Evolutionary conservation across 371 early-diverging fungal genomes (phyloP).

Genomic region (Actinomucor elegans): DNA sequence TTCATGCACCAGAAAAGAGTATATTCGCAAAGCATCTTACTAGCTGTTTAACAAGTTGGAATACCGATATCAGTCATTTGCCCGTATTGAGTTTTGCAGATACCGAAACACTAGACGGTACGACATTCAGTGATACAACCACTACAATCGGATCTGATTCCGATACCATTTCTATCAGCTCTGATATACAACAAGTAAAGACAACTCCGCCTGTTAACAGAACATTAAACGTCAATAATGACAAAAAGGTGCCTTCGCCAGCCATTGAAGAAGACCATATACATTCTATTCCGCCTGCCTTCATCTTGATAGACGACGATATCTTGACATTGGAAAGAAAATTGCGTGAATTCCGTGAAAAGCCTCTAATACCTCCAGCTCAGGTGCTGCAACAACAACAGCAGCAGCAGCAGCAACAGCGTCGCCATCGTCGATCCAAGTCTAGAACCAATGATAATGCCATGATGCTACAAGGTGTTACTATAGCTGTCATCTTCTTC

Average conservation of each 20-base stretch:
- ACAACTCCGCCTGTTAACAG: slow-evolving; percentile 1
- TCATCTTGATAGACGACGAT: slow-evolving; percentile 59
- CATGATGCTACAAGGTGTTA: not conserved
- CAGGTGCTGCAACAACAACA: slow-evolving; percentile 9
- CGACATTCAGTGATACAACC: not conserved
- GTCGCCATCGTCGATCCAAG: slow-evolving; percentile 34
- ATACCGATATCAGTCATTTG: slow-evolving; percentile 46
- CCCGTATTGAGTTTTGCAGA: slow-evolving; percentile 17
- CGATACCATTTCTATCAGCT: not conserved
- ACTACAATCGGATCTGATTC: slow-evolving; percentile 14
- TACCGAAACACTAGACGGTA: not conserved
- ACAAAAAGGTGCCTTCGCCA: slow-evolving; percentile 26
- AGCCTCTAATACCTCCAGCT: slow-evolving; percentile 23
- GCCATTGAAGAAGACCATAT: slow-evolving; percentile 35
- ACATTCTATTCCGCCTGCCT: slow-evolving; percentile 40
- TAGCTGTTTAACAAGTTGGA: slow-evolving; percentile 51
- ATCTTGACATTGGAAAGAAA: slow-evolving; percentile 44
- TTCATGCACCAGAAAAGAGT: slow-evolving; percentile 51
- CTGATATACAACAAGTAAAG: not conserved
- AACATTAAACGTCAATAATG: not conserved
- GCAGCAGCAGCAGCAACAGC: slow-evolving; percentile 1
- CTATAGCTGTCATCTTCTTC: slow-evolving; percentile 60
- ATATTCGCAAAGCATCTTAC: slow-evolving; percentile 53
- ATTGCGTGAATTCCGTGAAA: slow-evolving; percentile 47
- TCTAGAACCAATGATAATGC: slow-evolving; percentile 13